Conservation (phyloP, 2,329 filamentous ascomycete species). For the Trichoderma oligosporum region DNA sequence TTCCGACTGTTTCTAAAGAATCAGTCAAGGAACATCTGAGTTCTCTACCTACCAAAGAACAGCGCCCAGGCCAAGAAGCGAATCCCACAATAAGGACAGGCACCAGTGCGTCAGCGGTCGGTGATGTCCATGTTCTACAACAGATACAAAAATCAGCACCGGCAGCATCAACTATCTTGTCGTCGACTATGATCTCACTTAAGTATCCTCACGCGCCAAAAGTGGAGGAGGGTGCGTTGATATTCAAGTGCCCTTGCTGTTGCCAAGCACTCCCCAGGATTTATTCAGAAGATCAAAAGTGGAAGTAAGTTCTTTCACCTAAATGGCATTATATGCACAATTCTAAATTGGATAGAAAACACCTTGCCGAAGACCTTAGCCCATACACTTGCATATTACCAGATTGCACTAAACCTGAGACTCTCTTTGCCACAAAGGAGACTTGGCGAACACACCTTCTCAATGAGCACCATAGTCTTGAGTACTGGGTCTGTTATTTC, state of each 20-base stretch:
- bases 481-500: slow-evolving; percentile 5
- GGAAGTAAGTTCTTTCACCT: not conserved
- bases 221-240: not conserved
- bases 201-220: not conserved
- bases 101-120: not conserved
- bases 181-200: not conserved
- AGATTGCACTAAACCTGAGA: not conserved
- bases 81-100: not conserved
- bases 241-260: slow-evolving; percentile 20
- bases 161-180: not conserved
- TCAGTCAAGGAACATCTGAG: not conserved
- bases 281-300: not conserved
- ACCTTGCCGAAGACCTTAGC: slow-evolving; percentile 1
- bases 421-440: slow-evolving; percentile 1
- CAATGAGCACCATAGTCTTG: not conserved
- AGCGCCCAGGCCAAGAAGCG: not conserved
- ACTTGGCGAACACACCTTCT: not conserved
- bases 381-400: slow-evolving; percentile 5
- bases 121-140: not conserved
- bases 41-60: not conserved
- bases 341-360: not conserved
- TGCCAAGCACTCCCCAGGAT: slow-evolving; percentile 15
- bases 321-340: not conserved
- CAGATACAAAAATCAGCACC: not conserved
- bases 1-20: not conserved